These are phyloP conservation scores for Skeletonema grethae DNA, from an alignment of 108 stramenopile genomes.

Conservation along the genomic window DNA sequence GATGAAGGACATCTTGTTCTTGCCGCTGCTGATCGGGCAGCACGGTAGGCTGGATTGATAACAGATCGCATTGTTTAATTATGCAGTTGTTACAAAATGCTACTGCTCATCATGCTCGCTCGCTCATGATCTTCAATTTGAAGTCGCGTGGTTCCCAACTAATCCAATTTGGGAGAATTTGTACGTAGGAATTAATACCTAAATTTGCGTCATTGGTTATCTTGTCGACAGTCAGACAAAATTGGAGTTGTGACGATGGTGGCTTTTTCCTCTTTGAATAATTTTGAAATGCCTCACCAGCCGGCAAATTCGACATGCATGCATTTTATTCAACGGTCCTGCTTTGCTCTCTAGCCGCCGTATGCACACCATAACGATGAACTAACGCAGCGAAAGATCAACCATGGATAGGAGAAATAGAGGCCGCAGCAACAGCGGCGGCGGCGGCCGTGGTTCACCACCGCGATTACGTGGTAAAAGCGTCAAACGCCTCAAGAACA, in stretches of 20 bases:
- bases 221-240: neutral
- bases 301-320: no score
- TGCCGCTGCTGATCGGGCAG: constrained; percentile 2
- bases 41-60: constrained; percentile 2
- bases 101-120: neutral
- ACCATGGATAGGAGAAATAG: neutral
- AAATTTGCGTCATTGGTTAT: neutral
- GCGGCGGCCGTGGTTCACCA: neutral
- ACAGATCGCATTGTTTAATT: neutral
- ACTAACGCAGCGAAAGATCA: no score
- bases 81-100: no score
- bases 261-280: no score
- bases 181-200: neutral
- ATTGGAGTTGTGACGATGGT: no score
- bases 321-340: no score
- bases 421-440: neutral
- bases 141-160: neutral
- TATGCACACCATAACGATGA: no score
- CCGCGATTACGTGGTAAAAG: neutral
- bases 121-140: neutral
- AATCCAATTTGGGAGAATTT: no score
- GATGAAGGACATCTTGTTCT: constrained; percentile 1
- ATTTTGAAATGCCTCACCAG: no score
- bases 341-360: no score
- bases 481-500: neutral